phyloP scores from a whole-genome alignment of 768 basidiomycete genomes.

The Suillus fuscotomentosus region DNA sequence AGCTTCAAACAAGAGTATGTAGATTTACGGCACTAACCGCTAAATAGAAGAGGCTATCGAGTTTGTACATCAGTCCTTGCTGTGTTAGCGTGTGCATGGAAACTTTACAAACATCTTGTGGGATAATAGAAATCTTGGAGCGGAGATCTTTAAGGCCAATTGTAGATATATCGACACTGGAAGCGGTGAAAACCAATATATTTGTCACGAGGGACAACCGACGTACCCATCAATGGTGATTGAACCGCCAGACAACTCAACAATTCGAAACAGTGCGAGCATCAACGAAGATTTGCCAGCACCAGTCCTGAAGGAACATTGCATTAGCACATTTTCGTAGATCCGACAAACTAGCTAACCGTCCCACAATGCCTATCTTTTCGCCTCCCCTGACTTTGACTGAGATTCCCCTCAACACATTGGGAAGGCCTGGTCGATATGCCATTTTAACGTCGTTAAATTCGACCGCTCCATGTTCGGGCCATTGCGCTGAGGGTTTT shows the following conservation, averaged over 20 bases:
- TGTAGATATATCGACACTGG: slow-evolving; percentile 35
- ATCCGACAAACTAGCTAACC: slow-evolving; percentile 22
- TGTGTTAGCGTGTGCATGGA: neutral
- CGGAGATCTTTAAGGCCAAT: slow-evolving; percentile 65
- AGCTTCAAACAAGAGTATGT: slow-evolving; percentile 14
- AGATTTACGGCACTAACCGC: slow-evolving; percentile 37
- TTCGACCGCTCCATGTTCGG: slow-evolving; percentile 53
- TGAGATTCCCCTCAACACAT: slow-evolving; percentile 64
- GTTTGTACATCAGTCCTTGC: neutral
- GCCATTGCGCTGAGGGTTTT: slow-evolving; percentile 64
- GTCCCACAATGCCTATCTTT: slow-evolving; percentile 76
- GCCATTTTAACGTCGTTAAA: slow-evolving; percentile 60
- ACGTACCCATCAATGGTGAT: slow-evolving; percentile 64
- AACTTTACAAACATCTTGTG: slow-evolving; percentile 54
- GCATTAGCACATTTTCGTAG: neutral
- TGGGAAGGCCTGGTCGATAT: slow-evolving; percentile 72
- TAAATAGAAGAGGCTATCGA: slow-evolving; percentile 54
- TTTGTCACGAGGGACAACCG: neutral
- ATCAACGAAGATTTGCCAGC: slow-evolving; percentile 67
- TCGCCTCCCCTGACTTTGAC: slow-evolving; percentile 63
- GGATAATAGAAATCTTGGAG: slow-evolving; percentile 60
- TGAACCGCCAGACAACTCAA: slow-evolving; percentile 58
- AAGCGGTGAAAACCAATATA: slow-evolving; percentile 9
- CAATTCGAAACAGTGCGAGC: slow-evolving; percentile 63
- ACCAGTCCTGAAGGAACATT: slow-evolving; percentile 35